These are phyloP conservation scores for Emmonsiellopsis sp. DNA, from an alignment of 2,329 filamentous ascomycete genomes.

Conservation along the genomic window DNA sequence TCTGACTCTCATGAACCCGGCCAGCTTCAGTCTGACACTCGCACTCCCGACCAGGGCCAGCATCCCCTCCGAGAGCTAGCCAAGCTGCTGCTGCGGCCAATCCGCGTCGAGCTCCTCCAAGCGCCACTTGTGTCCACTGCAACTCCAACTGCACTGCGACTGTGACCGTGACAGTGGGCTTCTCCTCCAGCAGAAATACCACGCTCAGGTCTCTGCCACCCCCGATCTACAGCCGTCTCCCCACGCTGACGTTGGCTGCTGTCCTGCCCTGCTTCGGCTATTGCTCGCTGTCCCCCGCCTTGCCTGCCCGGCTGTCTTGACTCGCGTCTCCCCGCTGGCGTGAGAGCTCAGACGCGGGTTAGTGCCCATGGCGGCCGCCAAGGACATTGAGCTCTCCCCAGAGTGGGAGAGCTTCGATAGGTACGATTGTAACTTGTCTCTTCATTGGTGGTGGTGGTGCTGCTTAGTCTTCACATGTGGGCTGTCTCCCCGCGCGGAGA, in stretches of 20 bases:
- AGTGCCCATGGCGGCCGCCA: constrained; percentile 13
- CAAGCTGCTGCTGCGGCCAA: neutral
- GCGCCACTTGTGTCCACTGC: neutral
- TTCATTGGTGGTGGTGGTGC: neutral
- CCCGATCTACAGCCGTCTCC: neutral
- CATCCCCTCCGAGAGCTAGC: neutral
- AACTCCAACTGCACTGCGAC: constrained; percentile 5
- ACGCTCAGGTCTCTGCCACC: neutral
- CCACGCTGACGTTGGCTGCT: neutral
- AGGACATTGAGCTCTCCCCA: constrained; percentile 36
- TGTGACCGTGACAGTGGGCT: constrained; percentile 5
- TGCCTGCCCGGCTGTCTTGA: neutral
- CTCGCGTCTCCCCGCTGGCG: neutral
- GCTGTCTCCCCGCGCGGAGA: too few species aligned
- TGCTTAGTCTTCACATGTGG: too few species aligned
- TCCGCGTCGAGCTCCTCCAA: neutral
- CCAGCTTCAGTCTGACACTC: too few species aligned
- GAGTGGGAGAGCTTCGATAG: constrained; percentile 67
- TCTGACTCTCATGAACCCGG: too few species aligned
- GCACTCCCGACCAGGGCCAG: too few species aligned
- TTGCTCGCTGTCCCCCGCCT: neutral
- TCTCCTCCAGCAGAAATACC: neutral
- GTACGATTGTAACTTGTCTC: constrained; percentile 39
- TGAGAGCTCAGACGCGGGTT: neutral
- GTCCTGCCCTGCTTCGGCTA: neutral